These are phyloP conservation scores for Sporothrix inflata DNA, from an alignment of 2,329 filamentous ascomycete species.

Conservation along the genomic window DNA sequence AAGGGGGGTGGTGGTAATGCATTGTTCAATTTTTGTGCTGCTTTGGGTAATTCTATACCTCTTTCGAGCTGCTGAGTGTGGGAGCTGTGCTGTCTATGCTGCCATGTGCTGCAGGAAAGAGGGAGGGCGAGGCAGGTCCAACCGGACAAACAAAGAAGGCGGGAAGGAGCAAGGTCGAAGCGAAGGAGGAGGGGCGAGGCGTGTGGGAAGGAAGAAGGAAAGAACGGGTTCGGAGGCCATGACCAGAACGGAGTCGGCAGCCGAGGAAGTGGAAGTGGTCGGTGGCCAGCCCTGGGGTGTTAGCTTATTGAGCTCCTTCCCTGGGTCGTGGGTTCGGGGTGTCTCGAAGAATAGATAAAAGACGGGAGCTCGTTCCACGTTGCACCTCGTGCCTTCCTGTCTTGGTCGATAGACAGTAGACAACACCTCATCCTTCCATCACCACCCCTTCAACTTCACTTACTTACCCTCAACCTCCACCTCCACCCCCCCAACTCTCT, in stretches of 20 bases:
- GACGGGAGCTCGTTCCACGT: conserved; percentile 12
- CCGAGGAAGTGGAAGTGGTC: conserved; percentile 20
- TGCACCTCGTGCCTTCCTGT: neutral
- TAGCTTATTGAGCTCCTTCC: conserved; percentile 9
- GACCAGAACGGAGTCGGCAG: conserved; percentile 23
- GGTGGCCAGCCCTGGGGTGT: neutral
- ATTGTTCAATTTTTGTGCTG: neutral
- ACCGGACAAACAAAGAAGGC: neutral
- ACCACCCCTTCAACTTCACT: neutral
- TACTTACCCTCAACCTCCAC: neutral
- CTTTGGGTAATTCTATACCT: neutral
- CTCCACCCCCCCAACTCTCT: neutral
- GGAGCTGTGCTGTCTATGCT: neutral
- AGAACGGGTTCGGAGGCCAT: conserved; percentile 13
- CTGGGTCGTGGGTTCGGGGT: neutral
- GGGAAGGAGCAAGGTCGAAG: neutral
- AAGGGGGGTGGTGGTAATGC: neutral
- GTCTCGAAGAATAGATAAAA: conserved; percentile 22
- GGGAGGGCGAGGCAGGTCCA: neutral
- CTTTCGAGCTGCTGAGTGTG: neutral
- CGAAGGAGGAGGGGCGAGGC: neutral
- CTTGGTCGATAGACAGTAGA: neutral
- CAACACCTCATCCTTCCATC: neutral
- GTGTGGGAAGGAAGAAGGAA: neutral
- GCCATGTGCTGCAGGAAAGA: neutral